Percentiles rank a stretch among this genome's conserved stretches.
Conservation (phyloP, 2,329 filamentous ascomycete genomes). For the Chaetomium sp. region DNA sequence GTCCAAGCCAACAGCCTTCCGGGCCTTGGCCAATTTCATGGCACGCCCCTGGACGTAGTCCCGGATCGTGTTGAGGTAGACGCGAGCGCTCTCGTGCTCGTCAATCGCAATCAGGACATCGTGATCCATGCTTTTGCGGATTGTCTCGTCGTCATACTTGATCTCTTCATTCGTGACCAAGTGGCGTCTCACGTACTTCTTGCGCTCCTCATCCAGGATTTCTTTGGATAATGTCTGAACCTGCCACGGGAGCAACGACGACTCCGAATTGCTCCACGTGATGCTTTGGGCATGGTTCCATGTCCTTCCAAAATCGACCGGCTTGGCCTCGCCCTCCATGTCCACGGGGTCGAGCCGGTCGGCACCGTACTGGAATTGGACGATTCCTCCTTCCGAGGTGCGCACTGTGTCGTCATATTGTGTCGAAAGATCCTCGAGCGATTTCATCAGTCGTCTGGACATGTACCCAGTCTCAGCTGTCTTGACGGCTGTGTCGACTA, state of each 20-base stretch:
- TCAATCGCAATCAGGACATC: slow-evolving; percentile 59
- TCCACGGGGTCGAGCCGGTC: slow-evolving; percentile 94
- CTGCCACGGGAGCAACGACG: slow-evolving; percentile 65
- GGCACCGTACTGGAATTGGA: slow-evolving; percentile 96
- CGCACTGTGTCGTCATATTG: slow-evolving; percentile 93
- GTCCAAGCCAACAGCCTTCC: slow-evolving; percentile 45
- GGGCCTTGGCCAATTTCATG: slow-evolving; percentile 51
- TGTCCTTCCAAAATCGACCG: slow-evolving; percentile 86
- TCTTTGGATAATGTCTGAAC: slow-evolving; percentile 62
- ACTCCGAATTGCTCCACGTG: slow-evolving; percentile 74
- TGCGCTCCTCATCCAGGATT: slow-evolving; percentile 61
- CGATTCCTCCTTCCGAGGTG: slow-evolving; percentile 79
- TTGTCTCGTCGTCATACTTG: slow-evolving; percentile 55
- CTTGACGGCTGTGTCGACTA: slow-evolving; percentile 98
- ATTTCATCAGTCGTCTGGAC: slow-evolving; percentile 97
- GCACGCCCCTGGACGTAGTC: slow-evolving; percentile 61
- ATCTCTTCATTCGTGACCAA: slow-evolving; percentile 58
- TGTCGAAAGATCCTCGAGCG: slow-evolving; percentile 85
- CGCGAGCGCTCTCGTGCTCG: slow-evolving; percentile 73
- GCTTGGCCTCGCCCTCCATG: slow-evolving; percentile 91
- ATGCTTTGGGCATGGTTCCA: slow-evolving; percentile 73
- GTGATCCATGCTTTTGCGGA: slow-evolving; percentile 31
- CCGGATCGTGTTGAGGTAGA: slow-evolving; percentile 73
- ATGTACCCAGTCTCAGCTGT: slow-evolving; percentile 99
- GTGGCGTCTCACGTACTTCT: slow-evolving; percentile 54